Base-by-base conservation (phyloP, 257 asterid species). In the Solanum pinnatisectum region DNA sequence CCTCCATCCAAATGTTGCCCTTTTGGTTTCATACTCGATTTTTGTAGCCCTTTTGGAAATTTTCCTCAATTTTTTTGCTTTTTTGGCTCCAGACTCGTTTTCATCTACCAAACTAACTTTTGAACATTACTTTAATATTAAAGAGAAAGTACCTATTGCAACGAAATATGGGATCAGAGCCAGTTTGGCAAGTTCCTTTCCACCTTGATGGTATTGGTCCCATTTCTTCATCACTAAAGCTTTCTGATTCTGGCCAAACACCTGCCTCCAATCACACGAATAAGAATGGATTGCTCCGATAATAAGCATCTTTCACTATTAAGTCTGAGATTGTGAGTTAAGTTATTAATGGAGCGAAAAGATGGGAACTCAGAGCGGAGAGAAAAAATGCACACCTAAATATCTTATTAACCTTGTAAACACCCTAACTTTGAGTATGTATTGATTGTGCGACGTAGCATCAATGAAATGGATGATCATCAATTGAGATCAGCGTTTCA, bases 221-320 rank as follows among this genome's bases (percentile, higher is more conserved):
- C 60, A 92, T 3, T 49, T 79, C 94, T 73, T 92, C 93, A 87
- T 95, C 98, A 42, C 93, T 91, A 68, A 96, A 96, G 95, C 99
- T 95, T 91, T 94, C 91, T 10, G 98, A 95, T 67, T 93, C 98
- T 3, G 98, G 98, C 99, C 99, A 96, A 22, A 86, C 99, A 87
- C 99, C 99, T 96, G 89, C 25, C 30, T 23, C 56, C 83, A 76
- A 74, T 74, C 52, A 74, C 52, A 74, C 1, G 72, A 37, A 87
- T 77, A 20, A 59, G 25, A 59, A 59, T 5, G 12, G 12, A 20
- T 63, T 63, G 3, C 1, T 63, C 71, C 2, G 16, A 63, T 63
- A 63, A 10, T 63, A n/a, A n/a, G 30, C 16, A 63, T 63, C 7
- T 7, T 9, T 60, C 30, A 60, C 70, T 60, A 23, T 60, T 12